phyloP scores from a whole-genome alignment of 2,329 filamentous ascomycete genomes.

The Teratosphaeria viscida region DNA sequence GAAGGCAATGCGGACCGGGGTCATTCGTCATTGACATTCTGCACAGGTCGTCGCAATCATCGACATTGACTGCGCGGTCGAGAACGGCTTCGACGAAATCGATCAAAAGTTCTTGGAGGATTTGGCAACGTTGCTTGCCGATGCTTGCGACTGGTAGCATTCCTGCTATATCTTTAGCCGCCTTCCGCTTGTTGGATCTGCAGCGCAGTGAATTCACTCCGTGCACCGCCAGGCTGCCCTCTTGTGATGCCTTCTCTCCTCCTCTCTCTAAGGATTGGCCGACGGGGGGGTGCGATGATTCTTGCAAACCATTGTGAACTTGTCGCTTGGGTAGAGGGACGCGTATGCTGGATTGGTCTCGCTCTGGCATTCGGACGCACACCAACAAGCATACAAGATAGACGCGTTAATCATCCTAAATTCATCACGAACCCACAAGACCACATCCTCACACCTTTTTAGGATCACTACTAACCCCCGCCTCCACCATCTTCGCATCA shows the following conservation, averaged over 20 bases:
- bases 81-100: constrained; percentile 57
- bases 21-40: neutral
- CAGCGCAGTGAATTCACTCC: no score
- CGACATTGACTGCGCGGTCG: constrained; percentile 63
- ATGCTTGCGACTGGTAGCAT: constrained; percentile 52
- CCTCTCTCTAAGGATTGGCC: neutral
- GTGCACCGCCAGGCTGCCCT: no score
- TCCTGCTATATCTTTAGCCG: neutral
- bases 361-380: no score
- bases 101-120: constrained; percentile 57
- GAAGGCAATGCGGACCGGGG: no score
- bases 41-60: constrained; percentile 58
- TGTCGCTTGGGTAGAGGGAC: no score
- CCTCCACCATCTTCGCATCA: constrained; percentile 18
- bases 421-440: neutral
- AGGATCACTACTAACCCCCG: constrained; percentile 12
- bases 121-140: constrained; percentile 50
- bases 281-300: neutral
- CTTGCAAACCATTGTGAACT: neutral
- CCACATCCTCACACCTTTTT: constrained; percentile 7
- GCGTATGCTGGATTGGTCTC: no score
- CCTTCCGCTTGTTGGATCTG: no score
- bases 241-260: no score
- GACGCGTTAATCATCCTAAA: neutral
- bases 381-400: no score